A percentile compares a stretch with the other conserved stretches of the same genome.
Conservation (phyloP, 306 rosid genomes). For the Astragalus glycyphyllos region DNA sequence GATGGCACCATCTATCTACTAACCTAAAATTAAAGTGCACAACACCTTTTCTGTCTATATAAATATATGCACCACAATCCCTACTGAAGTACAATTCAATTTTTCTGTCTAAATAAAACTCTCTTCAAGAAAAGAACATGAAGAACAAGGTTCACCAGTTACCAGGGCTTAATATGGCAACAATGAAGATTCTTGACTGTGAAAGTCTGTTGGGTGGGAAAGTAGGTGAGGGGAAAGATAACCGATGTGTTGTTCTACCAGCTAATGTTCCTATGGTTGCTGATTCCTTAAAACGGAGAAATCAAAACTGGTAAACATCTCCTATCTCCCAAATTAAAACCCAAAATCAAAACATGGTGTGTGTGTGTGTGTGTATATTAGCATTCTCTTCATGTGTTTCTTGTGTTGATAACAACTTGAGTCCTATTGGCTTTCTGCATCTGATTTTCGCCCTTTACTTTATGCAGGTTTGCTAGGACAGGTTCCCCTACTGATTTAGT, state of each 20-base stretch:
- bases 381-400: constrained; percentile 11
- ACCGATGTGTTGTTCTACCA: constrained; percentile 56
- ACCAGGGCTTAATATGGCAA: constrained; percentile 44
- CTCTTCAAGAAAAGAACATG: constrained; percentile 44
- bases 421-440: no score
- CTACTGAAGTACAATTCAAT: constrained; percentile 20
- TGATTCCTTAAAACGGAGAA: constrained; percentile 59
- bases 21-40: constrained; percentile 8
- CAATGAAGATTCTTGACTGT: constrained; percentile 39
- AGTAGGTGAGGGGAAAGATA: constrained; percentile 23
- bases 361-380: no score
- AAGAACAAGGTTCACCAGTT: constrained; percentile 22
- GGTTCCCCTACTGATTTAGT: constrained; percentile 58
- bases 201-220: constrained; percentile 38
- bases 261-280: constrained; percentile 54
- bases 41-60: constrained; percentile 8
- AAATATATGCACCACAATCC: constrained; percentile 8
- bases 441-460: not conserved
- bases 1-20: constrained; percentile 15
- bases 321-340: no score
- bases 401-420: no score
- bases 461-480: constrained; percentile 65
- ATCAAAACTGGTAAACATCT: constrained; percentile 66
- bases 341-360: no score
- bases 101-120: constrained; percentile 2